phyloP scores from a whole-genome alignment of 2,329 filamentous ascomycete species.

The Aphanocladium album region DNA sequence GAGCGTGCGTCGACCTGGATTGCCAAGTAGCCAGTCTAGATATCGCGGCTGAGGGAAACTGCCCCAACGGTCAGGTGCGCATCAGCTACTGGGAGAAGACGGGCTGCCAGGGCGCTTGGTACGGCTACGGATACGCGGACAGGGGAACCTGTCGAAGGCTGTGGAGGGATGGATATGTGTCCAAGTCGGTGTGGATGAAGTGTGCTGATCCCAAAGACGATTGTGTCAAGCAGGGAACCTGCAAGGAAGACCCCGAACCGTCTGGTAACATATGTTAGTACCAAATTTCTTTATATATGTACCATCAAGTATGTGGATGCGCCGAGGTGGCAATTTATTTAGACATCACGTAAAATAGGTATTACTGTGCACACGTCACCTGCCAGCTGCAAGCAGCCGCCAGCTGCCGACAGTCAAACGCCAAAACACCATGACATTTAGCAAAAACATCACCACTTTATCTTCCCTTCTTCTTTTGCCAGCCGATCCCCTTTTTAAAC shows the following conservation, averaged over 20 bases:
- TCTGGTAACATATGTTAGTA: not conserved
- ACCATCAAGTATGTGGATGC: no score
- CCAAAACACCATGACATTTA: not conserved
- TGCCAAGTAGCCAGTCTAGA: constrained; percentile 8
- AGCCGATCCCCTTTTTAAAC: not conserved
- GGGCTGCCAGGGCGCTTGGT: not conserved
- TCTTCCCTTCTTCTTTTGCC: not conserved
- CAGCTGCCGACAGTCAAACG: not conserved
- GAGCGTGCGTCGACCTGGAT: constrained; percentile 11
- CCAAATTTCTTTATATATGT: not conserved
- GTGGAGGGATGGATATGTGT: not conserved
- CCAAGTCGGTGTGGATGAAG: not conserved
- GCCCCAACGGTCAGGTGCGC: constrained; percentile 1
- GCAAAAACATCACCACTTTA: constrained; percentile 1
- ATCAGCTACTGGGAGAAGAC: not conserved
- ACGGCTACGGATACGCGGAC: not conserved
- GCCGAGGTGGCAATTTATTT: no score
- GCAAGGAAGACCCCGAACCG: not conserved
- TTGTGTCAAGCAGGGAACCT: not conserved
- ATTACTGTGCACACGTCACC: not conserved
- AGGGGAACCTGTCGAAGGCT: not conserved
- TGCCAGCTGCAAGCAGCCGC: not conserved
- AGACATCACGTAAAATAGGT: not conserved
- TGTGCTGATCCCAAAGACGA: not conserved
- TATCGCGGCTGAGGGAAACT: not conserved